phyloP scores from a whole-genome alignment of 306 rosid genomes.

The Begonia masoniana region DNA sequence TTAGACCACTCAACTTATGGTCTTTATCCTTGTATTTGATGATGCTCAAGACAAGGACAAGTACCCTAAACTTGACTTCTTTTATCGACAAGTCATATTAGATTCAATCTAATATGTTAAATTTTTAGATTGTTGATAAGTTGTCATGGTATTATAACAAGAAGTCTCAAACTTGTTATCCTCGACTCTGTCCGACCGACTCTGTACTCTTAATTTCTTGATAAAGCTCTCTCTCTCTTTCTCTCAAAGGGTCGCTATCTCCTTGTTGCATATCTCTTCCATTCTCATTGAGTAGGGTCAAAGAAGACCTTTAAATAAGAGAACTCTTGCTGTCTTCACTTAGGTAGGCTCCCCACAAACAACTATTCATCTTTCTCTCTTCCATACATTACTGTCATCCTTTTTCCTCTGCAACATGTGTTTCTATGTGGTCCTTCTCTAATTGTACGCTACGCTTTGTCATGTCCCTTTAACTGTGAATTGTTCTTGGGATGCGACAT shows the following conservation, averaged over 20 bases:
- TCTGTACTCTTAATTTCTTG: no score
- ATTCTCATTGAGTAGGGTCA: slow-evolving; percentile 39
- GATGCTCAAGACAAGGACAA: no score
- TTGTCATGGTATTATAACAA: no score
- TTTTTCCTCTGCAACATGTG: slow-evolving; percentile 5
- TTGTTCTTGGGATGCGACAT: background rate
- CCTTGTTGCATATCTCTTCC: slow-evolving; percentile 41
- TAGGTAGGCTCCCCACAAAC: background rate
- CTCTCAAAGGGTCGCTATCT: slow-evolving; percentile 43
- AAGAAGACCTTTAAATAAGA: slow-evolving; percentile 32
- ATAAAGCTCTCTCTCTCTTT: background rate
- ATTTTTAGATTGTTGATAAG: no score
- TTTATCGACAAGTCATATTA: no score
- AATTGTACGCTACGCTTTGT: background rate
- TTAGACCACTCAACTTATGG: no score
- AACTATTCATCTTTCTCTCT: slow-evolving; percentile 14
- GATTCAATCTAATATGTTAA: no score
- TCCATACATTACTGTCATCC: slow-evolving; percentile 3
- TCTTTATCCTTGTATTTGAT: no score
- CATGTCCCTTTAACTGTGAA: slow-evolving; percentile 12
- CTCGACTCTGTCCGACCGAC: no score
- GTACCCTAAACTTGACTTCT: no score
- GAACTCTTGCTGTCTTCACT: slow-evolving; percentile 22
- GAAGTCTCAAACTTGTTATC: no score
- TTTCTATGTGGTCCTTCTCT: slow-evolving; percentile 24